Evolutionary conservation across 768 basidiomycete genomes (phyloP), one percentile per base, ranked within the genome.

Genomic region (Lactifluus volemus): DNA sequence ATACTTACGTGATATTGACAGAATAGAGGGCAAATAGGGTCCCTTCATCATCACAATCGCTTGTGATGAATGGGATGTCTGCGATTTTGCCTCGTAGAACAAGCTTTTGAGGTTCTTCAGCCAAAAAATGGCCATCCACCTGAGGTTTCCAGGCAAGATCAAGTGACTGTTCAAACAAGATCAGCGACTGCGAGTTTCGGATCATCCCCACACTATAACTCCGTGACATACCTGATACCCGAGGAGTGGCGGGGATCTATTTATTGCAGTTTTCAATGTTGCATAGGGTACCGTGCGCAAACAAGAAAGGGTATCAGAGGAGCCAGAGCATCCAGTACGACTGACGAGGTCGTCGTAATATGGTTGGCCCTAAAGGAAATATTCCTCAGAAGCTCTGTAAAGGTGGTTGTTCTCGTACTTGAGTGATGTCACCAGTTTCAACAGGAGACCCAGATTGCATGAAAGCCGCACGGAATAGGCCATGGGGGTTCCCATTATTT

Each of bases 301-400:
- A 25, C 25, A 25, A 25, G 25, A 72, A 72, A 81, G 67, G 3
- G 75, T 78, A 61, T 79, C 76, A 0, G 58, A 12, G 2, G 73
- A 59, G 1, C 65, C 60, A 0, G 70, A n/a, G 64, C 81, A 82
- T 1, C 73, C 73, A 0, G 74, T 73, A 1, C 68, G 58, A 1
- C 44, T 14, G 3, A 77, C 79, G 12, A 82, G 67, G 0, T 64
- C 65, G 60, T 81, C 78, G 58, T 78, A 82, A 25, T 70, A 69
- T 0, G 29, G 41, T 63, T 79, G 78, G 1, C 72, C 62, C 41
- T 55, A 21, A 15, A 51, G 42, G 50, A 12, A 56, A 32, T 5
- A 7, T 19, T 25, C 12, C n/a, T 49, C 15, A 39, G 17, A 41
- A 9, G 12, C 36, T 19, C 15, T 41, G 15, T 19, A 17, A 10